Evolutionary conservation across 1,284 basidiomycete genomes (phyloP), one percentile per base, ranked within the genome.

Genomic region (Neotropicomus parvogracilis): DNA sequence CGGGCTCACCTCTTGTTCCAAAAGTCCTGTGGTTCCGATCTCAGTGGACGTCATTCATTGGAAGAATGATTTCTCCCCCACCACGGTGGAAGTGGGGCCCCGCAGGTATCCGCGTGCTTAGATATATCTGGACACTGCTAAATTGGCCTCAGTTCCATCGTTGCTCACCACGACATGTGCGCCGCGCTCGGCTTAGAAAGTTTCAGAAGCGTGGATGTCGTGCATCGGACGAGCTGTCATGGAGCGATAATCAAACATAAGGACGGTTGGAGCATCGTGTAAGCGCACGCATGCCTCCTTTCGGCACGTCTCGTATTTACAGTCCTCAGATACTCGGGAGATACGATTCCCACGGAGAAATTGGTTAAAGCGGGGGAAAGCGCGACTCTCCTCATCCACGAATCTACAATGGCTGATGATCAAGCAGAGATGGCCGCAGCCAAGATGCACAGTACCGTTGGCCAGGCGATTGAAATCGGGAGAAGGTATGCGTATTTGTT

Each of bases 401-500:
- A 98, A 67, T 91, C 95, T 0, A 93, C 93, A 3, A 85, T 97
- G 76, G 85, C 81, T 4, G 85, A 93, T 55, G 82, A 83, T 48
- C 75, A 90, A 56, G 79, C 75, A 37, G 81, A 85, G 34, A 70
- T 90, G 67, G 95, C 95, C 0, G 64, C 63, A 2, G 68, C 70
- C 36, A 97, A 97, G 70, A 85, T 85, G 1, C 95, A 97, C 66
- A 91, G 88, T 54, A 98, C 94, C 0, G 81, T 93, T 53, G 83
- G 89, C 1, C 88, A 97, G 63, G 95, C 95, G 0, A 79, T 97
- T 34, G 77, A 81, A 14, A 76, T 93, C 21, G 94, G 85, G 3
- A 74, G 70, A 59, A 72, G 74, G 89, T 88, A 54, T 34, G 79
- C 33, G 9, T 35, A 24, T 37, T 40, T 44, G 10, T 21, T 31